A percentile compares a stretch with the other conserved stretches of the same genome.
phyloP scores from a whole-genome alignment of 2,329 filamentous ascomycete genomes.

The Chalaropsis thielavioides region DNA sequence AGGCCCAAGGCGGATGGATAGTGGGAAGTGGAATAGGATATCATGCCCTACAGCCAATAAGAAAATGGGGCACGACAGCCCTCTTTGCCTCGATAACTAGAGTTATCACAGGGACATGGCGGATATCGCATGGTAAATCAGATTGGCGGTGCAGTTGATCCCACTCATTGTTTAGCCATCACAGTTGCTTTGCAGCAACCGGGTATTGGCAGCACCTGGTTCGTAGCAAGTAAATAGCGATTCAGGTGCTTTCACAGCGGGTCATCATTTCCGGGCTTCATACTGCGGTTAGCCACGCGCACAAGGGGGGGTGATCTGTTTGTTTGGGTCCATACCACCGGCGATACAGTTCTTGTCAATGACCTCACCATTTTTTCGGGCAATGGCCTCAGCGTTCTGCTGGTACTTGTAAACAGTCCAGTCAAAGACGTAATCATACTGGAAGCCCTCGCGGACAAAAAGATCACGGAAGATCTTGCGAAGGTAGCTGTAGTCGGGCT shows the following conservation, averaged over 20 bases:
- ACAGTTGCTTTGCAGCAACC: not conserved
- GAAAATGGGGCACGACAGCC: not conserved
- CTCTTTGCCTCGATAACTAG: not conserved
- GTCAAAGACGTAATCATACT: conserved; percentile 99
- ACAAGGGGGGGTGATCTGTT: conserved; percentile 25
- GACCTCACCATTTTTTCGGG: conserved; percentile 58
- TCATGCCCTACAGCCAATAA: not conserved
- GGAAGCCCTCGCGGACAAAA: conserved; percentile 97
- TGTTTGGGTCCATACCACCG: conserved; percentile 50
- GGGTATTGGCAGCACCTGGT: not conserved
- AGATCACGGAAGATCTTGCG: conserved; percentile 99
- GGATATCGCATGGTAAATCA: not conserved
- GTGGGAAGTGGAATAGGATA: not conserved
- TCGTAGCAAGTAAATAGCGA: not conserved
- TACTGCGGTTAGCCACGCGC: not conserved
- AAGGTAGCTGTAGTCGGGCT: conserved; percentile 98
- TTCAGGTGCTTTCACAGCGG: not conserved
- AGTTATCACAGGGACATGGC: not conserved
- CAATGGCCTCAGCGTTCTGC: conserved; percentile 94
- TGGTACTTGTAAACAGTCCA: conserved; percentile 99
- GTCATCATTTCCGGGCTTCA: not conserved
- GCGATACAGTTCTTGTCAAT: conserved; percentile 62
- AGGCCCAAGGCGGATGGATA: not conserved
- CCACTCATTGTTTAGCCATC: not conserved
- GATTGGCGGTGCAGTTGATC: not conserved